Conservation (phyloP, 495 filamentous ascomycete species). For the Acidiella bohemica region DNA sequence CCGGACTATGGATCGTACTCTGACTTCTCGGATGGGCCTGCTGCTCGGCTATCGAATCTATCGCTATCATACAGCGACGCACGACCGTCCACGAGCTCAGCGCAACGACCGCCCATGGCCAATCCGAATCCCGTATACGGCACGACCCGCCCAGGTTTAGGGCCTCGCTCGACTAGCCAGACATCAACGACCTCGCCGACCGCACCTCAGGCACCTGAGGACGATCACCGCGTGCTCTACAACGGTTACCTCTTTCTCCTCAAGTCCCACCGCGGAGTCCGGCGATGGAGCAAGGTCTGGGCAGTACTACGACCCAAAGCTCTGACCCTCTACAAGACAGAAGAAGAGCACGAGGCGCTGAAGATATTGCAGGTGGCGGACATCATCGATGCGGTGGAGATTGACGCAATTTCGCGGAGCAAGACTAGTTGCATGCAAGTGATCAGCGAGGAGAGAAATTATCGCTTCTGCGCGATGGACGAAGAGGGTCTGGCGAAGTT, state of each 20-base stretch:
- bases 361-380: slow-evolving; percentile 67
- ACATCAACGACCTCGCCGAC: slow-evolving; percentile 21
- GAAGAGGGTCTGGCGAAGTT: slow-evolving; percentile 76
- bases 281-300: slow-evolving; percentile 92
- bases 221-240: slow-evolving; percentile 64
- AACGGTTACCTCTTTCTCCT: slow-evolving; percentile 82
- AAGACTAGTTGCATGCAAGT: slow-evolving; percentile 83
- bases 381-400: slow-evolving; percentile 85
- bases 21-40: slow-evolving; percentile 64
- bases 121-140: slow-evolving; percentile 15
- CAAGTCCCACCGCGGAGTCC: slow-evolving; percentile 72
- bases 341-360: slow-evolving; percentile 76
- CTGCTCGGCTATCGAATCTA: slow-evolving; percentile 30
- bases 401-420: slow-evolving; percentile 71
- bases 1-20: slow-evolving; percentile 81
- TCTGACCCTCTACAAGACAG: slow-evolving; percentile 85
- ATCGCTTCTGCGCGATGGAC: slow-evolving; percentile 67
- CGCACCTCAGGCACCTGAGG: slow-evolving; percentile 11
- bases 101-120: slow-evolving; percentile 9
- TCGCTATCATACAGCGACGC: slow-evolving; percentile 26
- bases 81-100: slow-evolving; percentile 16
- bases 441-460: slow-evolving; percentile 87
- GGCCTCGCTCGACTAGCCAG: slow-evolving; percentile 41
- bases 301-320: slow-evolving; percentile 78
- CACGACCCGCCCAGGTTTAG: slow-evolving; percentile 14